A percentile compares a stretch with the other conserved stretches of the same genome.
Conservation (phyloP, 352 stramenopile genomes). For the Globisporangium nagaii region DNA sequence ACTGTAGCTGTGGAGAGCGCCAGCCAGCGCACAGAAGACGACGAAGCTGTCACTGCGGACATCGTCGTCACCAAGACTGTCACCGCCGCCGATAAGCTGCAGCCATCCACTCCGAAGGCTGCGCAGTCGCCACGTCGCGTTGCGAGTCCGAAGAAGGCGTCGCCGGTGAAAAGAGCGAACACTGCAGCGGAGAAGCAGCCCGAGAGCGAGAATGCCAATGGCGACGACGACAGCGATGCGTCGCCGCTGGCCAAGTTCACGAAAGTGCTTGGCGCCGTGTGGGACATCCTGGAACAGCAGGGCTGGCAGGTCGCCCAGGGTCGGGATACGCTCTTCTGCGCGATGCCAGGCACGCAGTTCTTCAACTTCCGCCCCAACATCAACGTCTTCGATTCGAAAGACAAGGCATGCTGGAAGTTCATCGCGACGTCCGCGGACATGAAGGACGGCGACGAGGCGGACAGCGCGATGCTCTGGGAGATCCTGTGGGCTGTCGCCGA, state of each 20-base stretch:
- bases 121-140: not conserved
- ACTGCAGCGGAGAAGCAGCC: not conserved
- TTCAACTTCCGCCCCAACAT: slow-evolving; percentile 82
- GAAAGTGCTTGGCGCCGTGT: slow-evolving; percentile 35
- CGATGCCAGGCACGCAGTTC: slow-evolving; percentile 73
- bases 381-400: slow-evolving; percentile 76
- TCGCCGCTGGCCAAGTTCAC: slow-evolving; percentile 36
- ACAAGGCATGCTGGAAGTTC: slow-evolving; percentile 80
- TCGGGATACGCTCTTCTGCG: slow-evolving; percentile 56
- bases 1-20: not conserved
- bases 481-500: slow-evolving; percentile 57
- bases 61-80: no score
- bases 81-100: no score
- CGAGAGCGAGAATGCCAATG: not conserved
- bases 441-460: slow-evolving; percentile 18
- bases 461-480: slow-evolving; percentile 40
- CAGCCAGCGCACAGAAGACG: not conserved
- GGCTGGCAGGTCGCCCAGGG: slow-evolving; percentile 67
- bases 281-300: slow-evolving; percentile 34
- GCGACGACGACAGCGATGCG: slow-evolving; percentile 3
- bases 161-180: not conserved
- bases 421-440: slow-evolving; percentile 28
- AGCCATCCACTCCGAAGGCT: not conserved
- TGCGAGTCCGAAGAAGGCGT: slow-evolving; percentile 1
- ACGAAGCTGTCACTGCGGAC: no score